Evolutionary conservation across 345 rosid species (phyloP).

Genomic region (Atalantia buxifolia): DNA sequence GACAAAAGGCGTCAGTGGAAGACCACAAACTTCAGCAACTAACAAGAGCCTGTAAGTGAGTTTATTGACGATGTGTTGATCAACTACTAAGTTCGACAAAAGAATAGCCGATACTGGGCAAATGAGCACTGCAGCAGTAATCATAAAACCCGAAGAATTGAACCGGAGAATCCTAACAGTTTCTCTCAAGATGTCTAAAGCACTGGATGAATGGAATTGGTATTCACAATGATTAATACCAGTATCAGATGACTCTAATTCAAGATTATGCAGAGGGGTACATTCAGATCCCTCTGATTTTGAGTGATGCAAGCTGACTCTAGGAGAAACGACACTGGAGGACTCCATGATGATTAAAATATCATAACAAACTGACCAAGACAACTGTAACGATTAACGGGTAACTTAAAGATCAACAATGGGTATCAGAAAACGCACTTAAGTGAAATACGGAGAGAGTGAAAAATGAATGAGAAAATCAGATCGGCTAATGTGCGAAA

Average conservation of each 20-base stretch:
- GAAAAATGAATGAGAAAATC: background rate
- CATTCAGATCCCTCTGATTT: constrained; percentile 33
- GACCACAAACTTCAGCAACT: constrained; percentile 69
- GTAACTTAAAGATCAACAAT: background rate
- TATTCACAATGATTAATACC: constrained; percentile 16
- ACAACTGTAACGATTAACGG: background rate
- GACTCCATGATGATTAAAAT: constrained; percentile 35
- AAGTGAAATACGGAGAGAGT: background rate
- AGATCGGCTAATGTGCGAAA: background rate
- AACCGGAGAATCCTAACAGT: constrained; percentile 78
- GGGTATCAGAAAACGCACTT: background rate
- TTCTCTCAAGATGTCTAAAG: constrained; percentile 85
- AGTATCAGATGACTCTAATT: constrained; percentile 32
- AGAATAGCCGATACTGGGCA: constrained; percentile 78
- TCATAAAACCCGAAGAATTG: constrained; percentile 59
- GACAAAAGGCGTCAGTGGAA: constrained; percentile 59
- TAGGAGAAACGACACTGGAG: constrained; percentile 31
- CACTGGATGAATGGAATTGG: constrained; percentile 63
- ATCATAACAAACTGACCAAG: background rate
- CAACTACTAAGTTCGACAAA: constrained; percentile 66
- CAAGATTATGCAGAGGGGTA: constrained; percentile 33
- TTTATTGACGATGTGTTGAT: constrained; percentile 57
- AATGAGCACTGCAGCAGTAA: constrained; percentile 53
- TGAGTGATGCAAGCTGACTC: constrained; percentile 28
- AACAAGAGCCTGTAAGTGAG: constrained; percentile 56